Conservation (phyloP, 441 rosid species). For the Populus hybrid region DNA sequence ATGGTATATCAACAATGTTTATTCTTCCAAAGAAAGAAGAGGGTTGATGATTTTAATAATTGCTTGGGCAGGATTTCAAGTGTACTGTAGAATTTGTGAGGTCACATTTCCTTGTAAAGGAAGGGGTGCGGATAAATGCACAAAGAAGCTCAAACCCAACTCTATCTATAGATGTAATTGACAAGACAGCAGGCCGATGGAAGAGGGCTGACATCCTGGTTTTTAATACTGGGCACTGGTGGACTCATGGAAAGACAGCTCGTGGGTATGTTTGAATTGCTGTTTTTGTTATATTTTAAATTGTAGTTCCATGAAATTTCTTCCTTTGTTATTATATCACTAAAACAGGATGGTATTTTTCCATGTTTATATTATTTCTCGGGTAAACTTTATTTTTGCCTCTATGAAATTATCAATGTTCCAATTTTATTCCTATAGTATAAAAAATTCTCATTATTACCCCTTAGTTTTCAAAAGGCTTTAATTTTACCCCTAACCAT, state of each 20-base stretch:
- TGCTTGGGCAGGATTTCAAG: conserved; percentile 59
- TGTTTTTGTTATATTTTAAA: background rate
- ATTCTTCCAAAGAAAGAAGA: background rate
- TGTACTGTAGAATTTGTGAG: conserved; percentile 84
- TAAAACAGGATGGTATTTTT: background rate
- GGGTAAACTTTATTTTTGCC: no score
- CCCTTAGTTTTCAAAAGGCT: no score
- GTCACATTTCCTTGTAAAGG: conserved; percentile 94
- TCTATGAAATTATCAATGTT: no score
- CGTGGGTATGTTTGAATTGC: conserved; percentile 57
- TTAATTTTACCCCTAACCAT: no score
- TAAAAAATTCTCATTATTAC: no score
- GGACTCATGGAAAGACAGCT: conserved; percentile 96
- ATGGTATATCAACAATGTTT: background rate
- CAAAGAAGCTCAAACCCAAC: conserved; percentile 80
- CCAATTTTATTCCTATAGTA: no score
- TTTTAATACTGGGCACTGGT: conserved; percentile 96
- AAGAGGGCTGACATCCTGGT: conserved; percentile 77
- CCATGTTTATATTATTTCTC: background rate
- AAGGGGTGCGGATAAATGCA: conserved; percentile 66
- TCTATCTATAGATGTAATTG: conserved; percentile 76
- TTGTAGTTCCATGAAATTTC: background rate
- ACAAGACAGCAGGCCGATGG: conserved; percentile 68
- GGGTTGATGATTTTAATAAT: conserved; percentile 5
- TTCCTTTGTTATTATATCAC: conserved; percentile 2